These are phyloP conservation scores for Malbranchea cinnamomea DNA, from an alignment of 2,329 filamentous ascomycete species.

Conservation along the genomic window DNA sequence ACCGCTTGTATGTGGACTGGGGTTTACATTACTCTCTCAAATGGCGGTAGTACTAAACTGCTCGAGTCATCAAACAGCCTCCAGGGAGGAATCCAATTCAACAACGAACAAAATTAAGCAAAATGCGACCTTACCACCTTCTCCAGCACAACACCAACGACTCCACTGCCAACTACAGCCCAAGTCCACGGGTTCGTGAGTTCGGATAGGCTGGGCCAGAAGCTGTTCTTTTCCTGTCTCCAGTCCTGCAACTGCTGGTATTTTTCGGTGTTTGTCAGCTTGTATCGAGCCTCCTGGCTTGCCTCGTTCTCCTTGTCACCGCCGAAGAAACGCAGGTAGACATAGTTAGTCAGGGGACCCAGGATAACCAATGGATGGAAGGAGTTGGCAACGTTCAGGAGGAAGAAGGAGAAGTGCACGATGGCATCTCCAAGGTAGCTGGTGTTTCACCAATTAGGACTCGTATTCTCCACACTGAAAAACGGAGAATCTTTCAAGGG, in stretches of 20 bases:
- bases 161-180: constrained; percentile 37
- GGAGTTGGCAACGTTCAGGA: constrained; percentile 40
- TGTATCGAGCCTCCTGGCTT: constrained; percentile 38
- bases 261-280: constrained; percentile 35
- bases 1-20: no score
- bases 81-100: no score
- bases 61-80: no score
- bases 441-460: constrained; percentile 15
- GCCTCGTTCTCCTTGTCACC: constrained; percentile 42
- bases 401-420: constrained; percentile 43
- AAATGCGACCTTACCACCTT: no score
- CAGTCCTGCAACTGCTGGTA: constrained; percentile 39
- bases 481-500: neutral
- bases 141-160: constrained; percentile 35
- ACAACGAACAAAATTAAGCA: no score
- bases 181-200: constrained; percentile 42
- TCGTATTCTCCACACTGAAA: no score
- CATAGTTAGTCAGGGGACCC: constrained; percentile 43
- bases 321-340: constrained; percentile 41
- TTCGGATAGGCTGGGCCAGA: constrained; percentile 41
- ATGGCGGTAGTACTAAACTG: no score
- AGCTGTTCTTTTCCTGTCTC: constrained; percentile 41
- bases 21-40: no score
- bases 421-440: constrained; percentile 48
- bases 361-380: constrained; percentile 41